A percentile compares a stretch with the other conserved stretches of the same genome.
Conservation (phyloP, 352 stramenopile genomes). For the Phytopythium chamaehyphon region DNA sequence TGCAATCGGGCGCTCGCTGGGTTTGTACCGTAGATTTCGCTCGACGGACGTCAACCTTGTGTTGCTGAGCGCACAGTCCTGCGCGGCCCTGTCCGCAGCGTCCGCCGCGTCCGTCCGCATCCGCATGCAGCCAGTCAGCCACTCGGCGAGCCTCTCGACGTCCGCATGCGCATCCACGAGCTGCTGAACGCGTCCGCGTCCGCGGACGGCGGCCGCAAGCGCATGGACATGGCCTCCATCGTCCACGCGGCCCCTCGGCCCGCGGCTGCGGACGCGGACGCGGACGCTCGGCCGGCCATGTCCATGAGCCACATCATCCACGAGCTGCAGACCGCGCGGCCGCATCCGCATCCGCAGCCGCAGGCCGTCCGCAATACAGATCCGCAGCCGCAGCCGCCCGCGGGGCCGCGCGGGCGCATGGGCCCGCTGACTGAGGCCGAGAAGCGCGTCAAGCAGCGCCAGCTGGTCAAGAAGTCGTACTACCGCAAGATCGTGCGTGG, state of each 20-base stretch:
- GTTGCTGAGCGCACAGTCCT: too few relatives aligned
- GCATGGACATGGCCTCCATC: slow-evolving; percentile 56
- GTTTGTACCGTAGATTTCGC: too few relatives aligned
- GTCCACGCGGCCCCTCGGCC: too few relatives aligned
- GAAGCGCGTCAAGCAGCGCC: slow-evolving; percentile 64
- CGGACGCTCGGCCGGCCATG: slow-evolving; percentile 20
- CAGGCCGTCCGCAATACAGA: not conserved
- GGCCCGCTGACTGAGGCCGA: slow-evolving; percentile 41
- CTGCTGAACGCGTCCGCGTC: slow-evolving; percentile 16
- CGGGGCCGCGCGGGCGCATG: slow-evolving; percentile 22
- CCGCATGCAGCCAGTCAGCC: too few relatives aligned
- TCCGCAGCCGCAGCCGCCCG: not conserved
- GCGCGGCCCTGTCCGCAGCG: too few relatives aligned
- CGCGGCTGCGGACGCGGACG: not conserved
- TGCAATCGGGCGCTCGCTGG: too few relatives aligned
- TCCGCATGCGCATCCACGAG: slow-evolving; percentile 25
- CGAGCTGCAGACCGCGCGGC: slow-evolving; percentile 15
- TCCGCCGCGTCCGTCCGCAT: too few relatives aligned
- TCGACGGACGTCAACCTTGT: too few relatives aligned
- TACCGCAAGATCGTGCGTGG: slow-evolving; percentile 67
- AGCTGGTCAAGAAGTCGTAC: slow-evolving; percentile 68
- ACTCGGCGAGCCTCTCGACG: not conserved
- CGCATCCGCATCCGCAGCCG: not conserved
- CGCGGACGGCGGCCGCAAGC: slow-evolving; percentile 8
- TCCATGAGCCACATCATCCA: slow-evolving; percentile 53